Percentiles rank a stretch among this genome's conserved stretches.
phyloP scores from a whole-genome alignment of 2,329 filamentous ascomycete genomes.

The Penicillium nordicum region DNA sequence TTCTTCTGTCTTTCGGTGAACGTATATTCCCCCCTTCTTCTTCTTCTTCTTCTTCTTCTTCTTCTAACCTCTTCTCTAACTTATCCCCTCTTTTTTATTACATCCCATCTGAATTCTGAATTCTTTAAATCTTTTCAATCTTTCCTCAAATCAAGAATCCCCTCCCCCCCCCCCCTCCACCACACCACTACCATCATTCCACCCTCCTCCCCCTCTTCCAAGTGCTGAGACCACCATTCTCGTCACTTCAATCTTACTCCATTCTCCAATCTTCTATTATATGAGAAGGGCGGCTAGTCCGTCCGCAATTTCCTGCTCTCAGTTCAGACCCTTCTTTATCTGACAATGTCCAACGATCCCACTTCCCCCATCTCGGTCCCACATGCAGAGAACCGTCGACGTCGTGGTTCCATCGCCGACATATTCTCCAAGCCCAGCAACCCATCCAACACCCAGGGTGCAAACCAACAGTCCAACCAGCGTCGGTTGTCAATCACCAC shows the following conservation, averaged over 20 bases:
- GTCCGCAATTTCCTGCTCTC: constrained; percentile 15
- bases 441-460: constrained; percentile 38
- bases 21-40: background rate
- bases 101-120: no score
- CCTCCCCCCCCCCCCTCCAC: no score
- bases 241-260: background rate
- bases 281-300: constrained; percentile 28
- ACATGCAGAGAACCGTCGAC: constrained; percentile 35
- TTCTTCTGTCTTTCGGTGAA: constrained; percentile 1
- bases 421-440: constrained; percentile 36
- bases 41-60: background rate
- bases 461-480: constrained; percentile 45
- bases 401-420: constrained; percentile 49
- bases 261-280: background rate
- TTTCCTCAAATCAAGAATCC: background rate
- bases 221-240: background rate
- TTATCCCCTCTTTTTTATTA: no score
- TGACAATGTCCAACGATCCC: constrained; percentile 45
- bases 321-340: constrained; percentile 1
- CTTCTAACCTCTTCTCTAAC: no score
- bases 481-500: constrained; percentile 73
- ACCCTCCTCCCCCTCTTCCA: background rate
- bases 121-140: background rate
- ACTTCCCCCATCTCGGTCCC: constrained; percentile 40
- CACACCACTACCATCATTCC: background rate